Conservation (phyloP, 345 rosid species). For the Eucalyptus shirleyi region DNA sequence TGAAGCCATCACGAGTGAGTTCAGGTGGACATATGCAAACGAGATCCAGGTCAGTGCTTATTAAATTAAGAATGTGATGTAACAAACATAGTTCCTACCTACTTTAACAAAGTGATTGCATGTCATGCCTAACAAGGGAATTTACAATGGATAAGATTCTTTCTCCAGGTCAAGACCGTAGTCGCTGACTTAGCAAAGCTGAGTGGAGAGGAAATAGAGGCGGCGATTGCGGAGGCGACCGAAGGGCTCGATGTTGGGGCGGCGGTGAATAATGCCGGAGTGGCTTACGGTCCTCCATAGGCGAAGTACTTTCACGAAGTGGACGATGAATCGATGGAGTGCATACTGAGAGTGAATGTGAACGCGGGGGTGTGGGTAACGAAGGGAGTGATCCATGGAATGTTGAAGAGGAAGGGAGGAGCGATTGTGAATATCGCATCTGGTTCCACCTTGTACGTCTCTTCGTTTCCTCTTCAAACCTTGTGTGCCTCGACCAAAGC, state of each 20-base stretch:
- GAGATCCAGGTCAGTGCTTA: neutral
- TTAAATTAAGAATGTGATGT: neutral
- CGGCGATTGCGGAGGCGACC: neutral
- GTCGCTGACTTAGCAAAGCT: slow-evolving; percentile 11
- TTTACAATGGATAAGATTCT: neutral
- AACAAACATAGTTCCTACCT: neutral
- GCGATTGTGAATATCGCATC: slow-evolving; percentile 41
- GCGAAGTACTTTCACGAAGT: slow-evolving; percentile 27
- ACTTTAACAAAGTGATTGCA: neutral
- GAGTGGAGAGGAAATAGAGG: slow-evolving; percentile 6
- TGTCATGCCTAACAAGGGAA: neutral
- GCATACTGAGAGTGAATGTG: slow-evolving; percentile 23
- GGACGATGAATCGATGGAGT: slow-evolving; percentile 12
- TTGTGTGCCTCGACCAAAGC: slow-evolving; percentile 33
- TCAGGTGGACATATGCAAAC: neutral
- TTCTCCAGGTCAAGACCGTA: neutral
- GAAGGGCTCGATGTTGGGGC: slow-evolving; percentile 29
- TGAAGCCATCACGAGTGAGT: neutral
- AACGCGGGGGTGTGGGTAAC: slow-evolving; percentile 24
- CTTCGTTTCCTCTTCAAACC: slow-evolving; percentile 13
- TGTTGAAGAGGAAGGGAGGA: slow-evolving; percentile 35
- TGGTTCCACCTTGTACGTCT: slow-evolving; percentile 10
- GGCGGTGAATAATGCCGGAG: slow-evolving; percentile 25
- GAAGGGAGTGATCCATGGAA: slow-evolving; percentile 14
- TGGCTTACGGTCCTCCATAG: neutral